Conservation (phyloP, 345 rosid genomes). For the Boechera stricta region DNA sequence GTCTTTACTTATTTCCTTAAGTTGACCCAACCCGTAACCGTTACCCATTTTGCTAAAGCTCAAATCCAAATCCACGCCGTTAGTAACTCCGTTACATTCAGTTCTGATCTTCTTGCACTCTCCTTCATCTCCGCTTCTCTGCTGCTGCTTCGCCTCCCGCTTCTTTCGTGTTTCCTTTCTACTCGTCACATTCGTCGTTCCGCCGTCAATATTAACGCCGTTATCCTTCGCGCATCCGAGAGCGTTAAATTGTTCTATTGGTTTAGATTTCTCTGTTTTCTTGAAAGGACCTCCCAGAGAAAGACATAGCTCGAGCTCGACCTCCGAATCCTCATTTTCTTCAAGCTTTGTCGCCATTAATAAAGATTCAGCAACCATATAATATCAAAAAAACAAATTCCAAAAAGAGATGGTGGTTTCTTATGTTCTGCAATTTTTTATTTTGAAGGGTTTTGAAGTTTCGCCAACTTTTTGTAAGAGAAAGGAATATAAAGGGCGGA, state of each 20-base stretch:
- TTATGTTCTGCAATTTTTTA: background rate
- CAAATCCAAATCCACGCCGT: slow-evolving; percentile 31
- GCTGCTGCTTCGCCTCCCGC: slow-evolving; percentile 51
- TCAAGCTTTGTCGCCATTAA: slow-evolving; percentile 42
- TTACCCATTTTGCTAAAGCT: slow-evolving; percentile 15
- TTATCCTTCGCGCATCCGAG: background rate
- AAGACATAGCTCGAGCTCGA: slow-evolving; percentile 67
- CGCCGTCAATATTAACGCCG: background rate
- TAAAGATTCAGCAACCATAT: slow-evolving; percentile 23
- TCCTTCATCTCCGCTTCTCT: slow-evolving; percentile 36
- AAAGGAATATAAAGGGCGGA: background rate
- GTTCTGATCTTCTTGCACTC: slow-evolving; percentile 41
- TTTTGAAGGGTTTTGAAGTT: slow-evolving; percentile 1
- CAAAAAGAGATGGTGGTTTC: background rate
- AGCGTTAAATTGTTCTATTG: background rate
- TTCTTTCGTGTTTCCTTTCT: slow-evolving; percentile 57
- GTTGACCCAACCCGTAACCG: slow-evolving; percentile 42
- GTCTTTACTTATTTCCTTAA: slow-evolving; percentile 37
- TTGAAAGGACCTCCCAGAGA: slow-evolving; percentile 62
- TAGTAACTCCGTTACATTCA: slow-evolving; percentile 21
- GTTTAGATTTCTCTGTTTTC: slow-evolving; percentile 43
- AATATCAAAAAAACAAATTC: background rate
- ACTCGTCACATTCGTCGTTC: slow-evolving; percentile 40
- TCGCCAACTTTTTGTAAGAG: slow-evolving; percentile 19
- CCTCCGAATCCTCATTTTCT: slow-evolving; percentile 46